These are phyloP conservation scores for Trypethelium eluteriae DNA, from an alignment of 495 filamentous ascomycete genomes.

Conservation along the genomic window DNA sequence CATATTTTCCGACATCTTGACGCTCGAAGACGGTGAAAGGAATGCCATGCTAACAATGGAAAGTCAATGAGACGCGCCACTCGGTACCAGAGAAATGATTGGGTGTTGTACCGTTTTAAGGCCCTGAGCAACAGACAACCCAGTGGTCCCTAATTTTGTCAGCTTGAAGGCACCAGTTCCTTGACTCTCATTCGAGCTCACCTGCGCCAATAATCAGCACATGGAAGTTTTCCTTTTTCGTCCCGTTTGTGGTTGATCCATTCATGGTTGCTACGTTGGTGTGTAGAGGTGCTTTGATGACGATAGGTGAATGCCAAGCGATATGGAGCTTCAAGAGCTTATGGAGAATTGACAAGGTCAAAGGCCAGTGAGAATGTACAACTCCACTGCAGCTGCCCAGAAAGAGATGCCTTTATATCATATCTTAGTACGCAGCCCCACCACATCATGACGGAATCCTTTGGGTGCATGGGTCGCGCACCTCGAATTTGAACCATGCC, in stretches of 20 bases:
- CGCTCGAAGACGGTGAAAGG: slow-evolving; percentile 10
- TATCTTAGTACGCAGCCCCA: no score
- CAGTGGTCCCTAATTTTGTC: slow-evolving; percentile 18
- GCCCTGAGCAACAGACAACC: slow-evolving; percentile 23
- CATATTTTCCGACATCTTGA: not conserved
- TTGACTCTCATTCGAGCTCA: slow-evolving; percentile 8
- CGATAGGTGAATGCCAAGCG: no score
- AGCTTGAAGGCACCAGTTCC: slow-evolving; percentile 7
- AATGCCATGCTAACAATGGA: not conserved
- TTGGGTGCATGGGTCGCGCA: no score
- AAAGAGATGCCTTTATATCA: no score
- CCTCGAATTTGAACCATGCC: no score
- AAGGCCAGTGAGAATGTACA: not conserved
- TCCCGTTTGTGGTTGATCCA: not conserved
- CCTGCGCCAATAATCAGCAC: slow-evolving; percentile 22
- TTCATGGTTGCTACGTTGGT: not conserved
- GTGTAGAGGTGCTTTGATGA: no score
- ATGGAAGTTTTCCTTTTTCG: slow-evolving; percentile 14
- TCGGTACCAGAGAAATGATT: not conserved
- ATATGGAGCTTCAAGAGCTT: not conserved
- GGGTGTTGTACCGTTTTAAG: slow-evolving; percentile 18
- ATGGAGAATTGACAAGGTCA: not conserved
- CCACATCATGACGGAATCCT: no score
- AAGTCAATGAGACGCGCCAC: not conserved
- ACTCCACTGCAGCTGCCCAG: no score